A percentile compares a stretch with the other conserved stretches of the same genome.
These are phyloP conservation scores for Aspergillus bombycis DNA, from an alignment of 2,329 filamentous ascomycete genomes.

Conservation along the genomic window DNA sequence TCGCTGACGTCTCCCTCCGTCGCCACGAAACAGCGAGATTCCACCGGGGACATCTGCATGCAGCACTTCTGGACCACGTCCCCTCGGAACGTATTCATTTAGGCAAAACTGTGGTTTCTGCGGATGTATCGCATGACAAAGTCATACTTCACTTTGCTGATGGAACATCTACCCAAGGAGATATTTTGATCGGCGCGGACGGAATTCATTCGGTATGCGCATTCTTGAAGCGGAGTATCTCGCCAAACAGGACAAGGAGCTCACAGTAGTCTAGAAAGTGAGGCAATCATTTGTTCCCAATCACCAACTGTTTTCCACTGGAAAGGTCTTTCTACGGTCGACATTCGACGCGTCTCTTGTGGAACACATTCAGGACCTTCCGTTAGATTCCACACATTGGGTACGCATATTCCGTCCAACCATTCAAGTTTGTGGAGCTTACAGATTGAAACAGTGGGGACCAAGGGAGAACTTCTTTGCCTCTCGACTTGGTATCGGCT, in stretches of 20 bases:
- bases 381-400: slow-evolving; percentile 47
- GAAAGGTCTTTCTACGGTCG: slow-evolving; percentile 50
- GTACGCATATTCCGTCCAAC: slow-evolving; percentile 7
- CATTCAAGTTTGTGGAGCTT: neutral
- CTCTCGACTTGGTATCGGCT: slow-evolving; percentile 42
- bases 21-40: slow-evolving; percentile 51
- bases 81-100: slow-evolving; percentile 48
- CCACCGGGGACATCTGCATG: slow-evolving; percentile 54
- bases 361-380: slow-evolving; percentile 43
- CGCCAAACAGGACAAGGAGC: neutral
- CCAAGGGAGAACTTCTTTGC: slow-evolving; percentile 49
- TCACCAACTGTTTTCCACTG: slow-evolving; percentile 46
- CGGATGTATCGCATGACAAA: slow-evolving; percentile 35
- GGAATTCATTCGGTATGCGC: slow-evolving; percentile 55
- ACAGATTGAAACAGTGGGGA: slow-evolving; percentile 39
- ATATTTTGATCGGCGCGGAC: slow-evolving; percentile 57
- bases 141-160: slow-evolving; percentile 52
- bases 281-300: slow-evolving; percentile 48
- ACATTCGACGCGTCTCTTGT: slow-evolving; percentile 49
- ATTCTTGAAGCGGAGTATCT: slow-evolving; percentile 19
- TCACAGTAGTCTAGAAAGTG: slow-evolving; percentile 22
- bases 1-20: slow-evolving; percentile 44
- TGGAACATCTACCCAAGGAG: slow-evolving; percentile 47
- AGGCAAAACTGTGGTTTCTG: slow-evolving; percentile 45
- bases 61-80: slow-evolving; percentile 52